Base-by-base conservation (phyloP, 2,329 filamentous ascomycete genomes). In the Penicillium brasilianum region DNA sequence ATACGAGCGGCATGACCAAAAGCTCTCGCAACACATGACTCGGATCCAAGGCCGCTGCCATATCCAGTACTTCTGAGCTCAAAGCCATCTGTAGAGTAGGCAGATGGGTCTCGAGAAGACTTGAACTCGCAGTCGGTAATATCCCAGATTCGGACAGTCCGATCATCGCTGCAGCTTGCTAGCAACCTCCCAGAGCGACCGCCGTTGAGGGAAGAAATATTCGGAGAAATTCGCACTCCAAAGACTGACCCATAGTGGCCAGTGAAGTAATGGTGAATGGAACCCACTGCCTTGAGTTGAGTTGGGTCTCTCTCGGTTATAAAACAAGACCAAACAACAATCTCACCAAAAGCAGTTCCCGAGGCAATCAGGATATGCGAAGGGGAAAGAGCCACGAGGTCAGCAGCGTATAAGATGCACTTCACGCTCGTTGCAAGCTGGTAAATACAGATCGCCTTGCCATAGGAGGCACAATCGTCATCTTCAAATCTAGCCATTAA, bases 231-330 rank as follows among this genome's bases (percentile, higher is more conserved):
- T 34, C 88, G 84, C 2, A 99, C 90, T 1, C 92, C 93, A 67
- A 97, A 99, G 30, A 99, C 90, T 0, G 94, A 97, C 0, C 95
- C 95, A 71, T 97, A 93, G 71, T 99, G 95, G 0, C 86, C 87
- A 9, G 82, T 81, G 69, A 88, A 88, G 46, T 83, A 81, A 65
- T 84, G 82, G 67, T 87, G 84, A 14, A 84, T 80, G 5, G 75
- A 77, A 14, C 78, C 74, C 25, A 65, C 64, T 30, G 72, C 72
- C 37, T 66, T 51, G 10, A 63, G 34, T 9, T 52, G 59, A 14
- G 59, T 50, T 18, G 59, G 50, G 14, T 68, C 57, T 43, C 49
- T 48, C 1, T 59, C 54, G 48, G 62, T 48, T 22, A 83, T 68
- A 50, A 80, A 78, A 68, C 87, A 93, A 66, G 88, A 91, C 95